Evolutionary conservation across 768 basidiomycete species (phyloP).

Genomic region (Favolaschia claudopus): DNA sequence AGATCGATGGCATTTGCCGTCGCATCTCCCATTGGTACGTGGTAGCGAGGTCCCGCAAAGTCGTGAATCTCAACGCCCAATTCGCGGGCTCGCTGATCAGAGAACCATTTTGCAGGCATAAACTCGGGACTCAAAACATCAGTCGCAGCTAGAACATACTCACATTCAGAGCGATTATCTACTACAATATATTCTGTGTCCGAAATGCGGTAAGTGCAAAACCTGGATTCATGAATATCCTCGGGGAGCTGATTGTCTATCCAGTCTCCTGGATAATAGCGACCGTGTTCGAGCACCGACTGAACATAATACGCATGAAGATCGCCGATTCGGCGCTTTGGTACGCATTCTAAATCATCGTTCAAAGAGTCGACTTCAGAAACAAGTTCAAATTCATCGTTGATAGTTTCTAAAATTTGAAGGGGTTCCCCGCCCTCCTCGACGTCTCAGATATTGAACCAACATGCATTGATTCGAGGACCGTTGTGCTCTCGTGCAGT

Average conservation of each 20-base stretch:
- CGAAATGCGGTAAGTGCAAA: neutral
- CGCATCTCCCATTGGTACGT: neutral
- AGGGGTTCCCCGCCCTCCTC: slow-evolving; percentile 5
- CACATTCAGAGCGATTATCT: neutral
- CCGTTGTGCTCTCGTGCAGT: neutral
- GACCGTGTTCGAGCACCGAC: neutral
- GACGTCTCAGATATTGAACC: neutral
- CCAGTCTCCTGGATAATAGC: neutral
- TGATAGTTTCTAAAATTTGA: neutral
- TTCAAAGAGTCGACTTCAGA: neutral
- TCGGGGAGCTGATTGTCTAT: too few relatives aligned
- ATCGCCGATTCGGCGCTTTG: neutral
- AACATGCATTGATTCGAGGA: neutral
- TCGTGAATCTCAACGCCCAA: neutral
- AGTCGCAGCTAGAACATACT: neutral
- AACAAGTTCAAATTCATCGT: neutral
- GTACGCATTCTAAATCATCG: too few relatives aligned
- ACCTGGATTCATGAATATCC: too few relatives aligned
- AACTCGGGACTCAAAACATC: neutral
- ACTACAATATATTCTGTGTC: neutral
- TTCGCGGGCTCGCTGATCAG: neutral
- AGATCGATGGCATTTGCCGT: neutral
- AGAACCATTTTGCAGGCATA: neutral
- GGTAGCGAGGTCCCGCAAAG: too few relatives aligned
- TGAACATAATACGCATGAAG: neutral